phyloP scores from a whole-genome alignment of 305 asterid species.

The Fraxinus velutina region DNA sequence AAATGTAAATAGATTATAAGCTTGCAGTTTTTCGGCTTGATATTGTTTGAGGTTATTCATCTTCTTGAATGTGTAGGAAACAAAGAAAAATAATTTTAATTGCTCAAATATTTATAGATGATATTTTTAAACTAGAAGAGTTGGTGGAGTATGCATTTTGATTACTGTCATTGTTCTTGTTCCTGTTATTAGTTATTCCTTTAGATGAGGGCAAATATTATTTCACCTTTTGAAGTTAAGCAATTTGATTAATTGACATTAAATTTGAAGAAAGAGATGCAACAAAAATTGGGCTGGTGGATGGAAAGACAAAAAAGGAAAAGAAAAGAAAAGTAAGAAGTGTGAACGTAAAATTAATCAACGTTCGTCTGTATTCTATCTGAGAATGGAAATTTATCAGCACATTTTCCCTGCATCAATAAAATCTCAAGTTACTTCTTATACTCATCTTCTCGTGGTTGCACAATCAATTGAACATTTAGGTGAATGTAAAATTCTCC shows the following conservation, averaged over 20 bases:
- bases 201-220: not conserved
- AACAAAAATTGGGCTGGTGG: not conserved
- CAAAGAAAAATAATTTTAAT: not conserved
- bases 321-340: not conserved
- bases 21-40: not conserved
- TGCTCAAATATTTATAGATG: not conserved
- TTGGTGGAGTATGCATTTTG: not conserved
- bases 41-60: not conserved
- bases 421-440: not conserved
- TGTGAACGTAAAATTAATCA: too few relatives aligned
- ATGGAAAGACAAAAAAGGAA: not conserved
- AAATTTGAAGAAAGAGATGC: not conserved
- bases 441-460: not conserved
- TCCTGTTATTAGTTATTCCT: not conserved
- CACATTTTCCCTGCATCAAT: not conserved
- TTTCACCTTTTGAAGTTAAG: not conserved
- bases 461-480: not conserved
- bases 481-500: not conserved
- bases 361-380: not conserved
- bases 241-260: not conserved
- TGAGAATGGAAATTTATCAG: not conserved
- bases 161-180: not conserved
- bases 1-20: not conserved
- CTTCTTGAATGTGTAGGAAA: not conserved
- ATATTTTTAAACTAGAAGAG: not conserved